Evolutionary conservation across 176 grass and related monocot genomes (phyloP).

Genomic region (Paspalum notatum): DNA sequence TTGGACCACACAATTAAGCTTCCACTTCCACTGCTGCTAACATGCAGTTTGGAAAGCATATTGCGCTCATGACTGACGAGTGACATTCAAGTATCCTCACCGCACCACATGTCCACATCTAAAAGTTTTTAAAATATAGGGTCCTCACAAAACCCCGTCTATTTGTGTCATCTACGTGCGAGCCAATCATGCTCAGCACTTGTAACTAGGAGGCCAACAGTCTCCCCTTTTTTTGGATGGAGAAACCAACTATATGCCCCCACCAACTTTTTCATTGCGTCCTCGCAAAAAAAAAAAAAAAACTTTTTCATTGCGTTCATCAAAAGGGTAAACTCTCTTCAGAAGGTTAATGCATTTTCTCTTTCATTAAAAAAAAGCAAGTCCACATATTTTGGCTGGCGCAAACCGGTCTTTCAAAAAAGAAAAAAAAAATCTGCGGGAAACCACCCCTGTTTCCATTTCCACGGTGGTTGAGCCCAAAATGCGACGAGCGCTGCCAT

Average conservation of each 20-base stretch:
- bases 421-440: too few relatives aligned
- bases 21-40: not conserved
- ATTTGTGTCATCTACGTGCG: conserved; percentile 27
- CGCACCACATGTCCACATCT: not conserved
- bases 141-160: not conserved
- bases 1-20: conserved; percentile 33
- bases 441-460: too few relatives aligned
- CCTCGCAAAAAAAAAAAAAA: too few relatives aligned
- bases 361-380: too few relatives aligned
- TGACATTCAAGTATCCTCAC: conserved; percentile 1
- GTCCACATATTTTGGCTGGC: too few relatives aligned
- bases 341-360: not conserved
- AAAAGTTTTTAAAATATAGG: not conserved
- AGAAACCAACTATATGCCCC: not conserved
- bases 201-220: conserved; percentile 11
- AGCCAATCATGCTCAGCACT: conserved; percentile 30
- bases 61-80: conserved; percentile 9
- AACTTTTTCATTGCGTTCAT: not conserved
- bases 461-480: too few relatives aligned
- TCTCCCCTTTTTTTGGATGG: not conserved
- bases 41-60: conserved; percentile 23
- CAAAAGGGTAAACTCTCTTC: not conserved
- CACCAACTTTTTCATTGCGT: not conserved
- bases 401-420: too few relatives aligned
- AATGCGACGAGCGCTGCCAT: too few relatives aligned